Evolutionary conservation across 257 asterid species (phyloP).

Genomic region (Nicotiana benthamiana): DNA sequence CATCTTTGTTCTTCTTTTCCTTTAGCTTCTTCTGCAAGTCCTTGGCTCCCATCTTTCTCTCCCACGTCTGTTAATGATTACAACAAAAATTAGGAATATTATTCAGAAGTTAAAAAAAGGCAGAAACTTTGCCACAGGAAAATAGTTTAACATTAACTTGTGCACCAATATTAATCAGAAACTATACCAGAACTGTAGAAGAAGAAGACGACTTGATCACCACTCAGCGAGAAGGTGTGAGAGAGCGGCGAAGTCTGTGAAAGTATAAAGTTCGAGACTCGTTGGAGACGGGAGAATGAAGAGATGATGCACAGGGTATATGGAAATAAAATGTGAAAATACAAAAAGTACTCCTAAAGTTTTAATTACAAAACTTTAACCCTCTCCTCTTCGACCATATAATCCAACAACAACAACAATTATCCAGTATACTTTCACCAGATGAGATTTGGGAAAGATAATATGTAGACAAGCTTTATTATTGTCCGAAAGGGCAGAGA

Average conservation of each 20-base stretch:
- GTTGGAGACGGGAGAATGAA: background rate
- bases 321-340: background rate
- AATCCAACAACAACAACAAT: too few species aligned
- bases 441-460: too few species aligned
- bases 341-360: background rate
- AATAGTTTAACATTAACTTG: background rate
- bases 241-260: background rate
- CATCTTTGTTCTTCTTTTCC: constrained; percentile 15
- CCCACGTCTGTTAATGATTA: background rate
- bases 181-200: background rate
- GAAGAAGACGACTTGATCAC: background rate
- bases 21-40: constrained; percentile 18
- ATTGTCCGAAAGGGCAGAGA: too few species aligned
- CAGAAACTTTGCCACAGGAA: background rate
- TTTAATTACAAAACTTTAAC: background rate
- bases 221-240: background rate
- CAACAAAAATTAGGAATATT: background rate
- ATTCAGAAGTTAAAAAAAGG: background rate
- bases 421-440: too few species aligned
- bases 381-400: background rate
- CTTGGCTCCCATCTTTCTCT: constrained; percentile 22
- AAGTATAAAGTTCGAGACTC: background rate
- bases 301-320: background rate
- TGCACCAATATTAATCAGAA: background rate
- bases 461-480: too few species aligned